Base-by-base conservation (phyloP, 805 yeast species). In the Komagataella mondaviorum region DNA sequence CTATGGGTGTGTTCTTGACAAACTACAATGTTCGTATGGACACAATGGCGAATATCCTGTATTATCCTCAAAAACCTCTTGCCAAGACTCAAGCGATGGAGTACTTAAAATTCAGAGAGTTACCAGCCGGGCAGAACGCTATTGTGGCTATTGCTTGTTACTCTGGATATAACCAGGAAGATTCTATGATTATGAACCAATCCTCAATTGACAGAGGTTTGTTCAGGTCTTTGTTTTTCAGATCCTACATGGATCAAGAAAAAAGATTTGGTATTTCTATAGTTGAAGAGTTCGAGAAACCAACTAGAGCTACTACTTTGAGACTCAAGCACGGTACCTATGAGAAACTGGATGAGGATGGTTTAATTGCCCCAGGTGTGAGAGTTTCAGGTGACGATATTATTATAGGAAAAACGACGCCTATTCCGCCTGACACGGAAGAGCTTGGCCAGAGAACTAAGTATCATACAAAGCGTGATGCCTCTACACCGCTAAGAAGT, bases 101-200 rank as follows among this genome's bases (percentile, higher is more conserved):
- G 69, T 87, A 84, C 65, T 76, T 93, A 72, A 91, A 93, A 71
- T 93, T 93, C 73, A 80, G 99, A 73, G 99, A 93, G 70, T 76
- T 93, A 56, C 99, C 99, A 44, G 99, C 99, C 54, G 99, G 99
- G 54, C 99, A 93, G 73, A 93, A 93, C 65, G 99, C 99, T 23
- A 82, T 93, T 69, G 99, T 93, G 48, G 99, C 99, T 24, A 93
- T 93, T 76, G 80, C 95, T 47, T 93, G 99, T 78, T 93, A 93
- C 71, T 87, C 96, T 46, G 99, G 99, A 64, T 93, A 93, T 71
- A 93, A 93, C 70, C 99, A 93, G 76, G 99, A 93, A 85, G 99
- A 93, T 85, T 93, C 99, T 46, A 88, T 93, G 93, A 93, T 93
- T 73, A 93, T 93, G 99, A 93, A 93, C 68, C 99, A 93, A 73